phyloP scores from a whole-genome alignment of 768 basidiomycete genomes.

The Aureoboletus auriporus region DNA sequence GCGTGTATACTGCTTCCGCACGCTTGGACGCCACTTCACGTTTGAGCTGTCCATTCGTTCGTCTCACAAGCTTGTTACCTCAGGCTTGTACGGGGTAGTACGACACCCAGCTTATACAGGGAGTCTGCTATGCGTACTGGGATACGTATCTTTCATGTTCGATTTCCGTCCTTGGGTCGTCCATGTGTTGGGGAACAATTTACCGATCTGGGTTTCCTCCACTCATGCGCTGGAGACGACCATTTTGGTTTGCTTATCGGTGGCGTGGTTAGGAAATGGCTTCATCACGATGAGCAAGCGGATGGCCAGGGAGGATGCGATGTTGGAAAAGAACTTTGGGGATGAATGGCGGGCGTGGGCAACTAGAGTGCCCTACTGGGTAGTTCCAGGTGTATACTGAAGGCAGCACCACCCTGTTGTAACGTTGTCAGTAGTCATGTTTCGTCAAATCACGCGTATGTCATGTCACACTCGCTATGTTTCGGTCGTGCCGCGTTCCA shows the following conservation, averaged over 20 bases:
- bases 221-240: background rate
- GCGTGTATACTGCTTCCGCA: slow-evolving; percentile 14
- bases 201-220: too few relatives aligned
- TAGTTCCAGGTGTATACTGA: slow-evolving; percentile 24
- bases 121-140: background rate
- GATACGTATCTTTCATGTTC: slow-evolving; percentile 2
- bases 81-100: slow-evolving; percentile 23
- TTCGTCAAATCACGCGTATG: too few relatives aligned
- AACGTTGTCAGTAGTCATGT: too few relatives aligned
- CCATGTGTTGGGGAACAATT: too few relatives aligned
- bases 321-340: slow-evolving; percentile 26
- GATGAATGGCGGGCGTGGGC: slow-evolving; percentile 24
- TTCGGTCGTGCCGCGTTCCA: too few relatives aligned
- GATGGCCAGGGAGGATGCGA: slow-evolving; percentile 26
- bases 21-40: slow-evolving; percentile 24
- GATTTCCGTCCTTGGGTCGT: background rate
- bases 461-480: too few relatives aligned
- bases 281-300: slow-evolving; percentile 1
- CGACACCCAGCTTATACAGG: slow-evolving; percentile 31
- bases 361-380: slow-evolving; percentile 16
- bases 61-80: slow-evolving; percentile 23
- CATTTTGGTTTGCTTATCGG: slow-evolving; percentile 1
- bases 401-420: too few relatives aligned
- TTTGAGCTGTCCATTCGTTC: slow-evolving; percentile 23
- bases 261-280: fast-evolving